Base-by-base conservation (phyloP, 2,329 filamentous ascomycete genomes). In the Pezicula carpinea region DNA sequence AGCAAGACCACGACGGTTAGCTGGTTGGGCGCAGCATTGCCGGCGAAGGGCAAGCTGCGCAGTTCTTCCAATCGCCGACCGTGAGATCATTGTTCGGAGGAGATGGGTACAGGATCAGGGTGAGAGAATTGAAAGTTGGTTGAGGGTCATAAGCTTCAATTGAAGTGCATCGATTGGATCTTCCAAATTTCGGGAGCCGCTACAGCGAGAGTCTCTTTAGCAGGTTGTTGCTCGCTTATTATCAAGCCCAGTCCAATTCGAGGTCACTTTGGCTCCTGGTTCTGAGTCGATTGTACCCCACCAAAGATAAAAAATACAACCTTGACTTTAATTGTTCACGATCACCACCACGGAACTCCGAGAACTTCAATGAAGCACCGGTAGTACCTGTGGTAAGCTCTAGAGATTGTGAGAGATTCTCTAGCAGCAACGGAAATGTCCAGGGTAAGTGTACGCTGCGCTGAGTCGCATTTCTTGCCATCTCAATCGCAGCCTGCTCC, bases 351-450 rank as follows among this genome's bases (percentile, higher is more conserved):
- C 21, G n/a, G 22, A 10, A 29, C 17, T 19, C n/a, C 5, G 8
- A 40, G 22, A 45, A 46, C 44, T 53, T 58, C 59, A 62, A 64
- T 63, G 59, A 59, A 55, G 53, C 44, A 64, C 63, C 77, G 82
- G 77, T 87, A 92, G 88, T 74, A 82, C 69, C 71, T 68, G 73
- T 76, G 74, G 71, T 67, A 29, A 77, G 82, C 81, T 87, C 82
- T 86, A 83, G 85, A 83, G 84, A 84, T 84, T 78, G 75, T 82
- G 80, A 80, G 78, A 83, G 77, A 73, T 79, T 85, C 82, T 85
- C 82, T 86, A 83, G 82, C 79, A 80, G 81, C 76, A 74, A 56
- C 53, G 59, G 69, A 74, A 63, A 77, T 75, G 73, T 73, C 71
- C 60, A 69, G 74, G 74, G 79, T 83, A 69, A 69, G 75, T 70